Conservation (phyloP, 495 filamentous ascomycete genomes). For the Corynascus novoguineensis region DNA sequence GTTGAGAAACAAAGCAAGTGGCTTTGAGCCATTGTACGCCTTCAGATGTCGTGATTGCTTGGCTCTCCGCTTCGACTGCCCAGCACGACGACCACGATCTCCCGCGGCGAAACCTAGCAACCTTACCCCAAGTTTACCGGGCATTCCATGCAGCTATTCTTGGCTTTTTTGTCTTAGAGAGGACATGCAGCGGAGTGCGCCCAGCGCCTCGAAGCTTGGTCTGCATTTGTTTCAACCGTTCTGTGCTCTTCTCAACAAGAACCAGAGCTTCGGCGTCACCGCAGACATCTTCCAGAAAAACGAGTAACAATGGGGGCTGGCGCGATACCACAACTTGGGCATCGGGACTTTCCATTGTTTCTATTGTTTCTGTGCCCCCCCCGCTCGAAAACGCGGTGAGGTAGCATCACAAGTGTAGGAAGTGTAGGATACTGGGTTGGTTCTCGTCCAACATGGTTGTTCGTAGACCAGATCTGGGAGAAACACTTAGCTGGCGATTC, state of each 20-base stretch:
- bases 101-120: conserved; percentile 12
- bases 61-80: conserved; percentile 4
- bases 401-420: too few species aligned
- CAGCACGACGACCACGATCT: background rate
- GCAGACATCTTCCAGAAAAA: background rate
- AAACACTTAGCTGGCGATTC: too few species aligned
- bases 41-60: background rate
- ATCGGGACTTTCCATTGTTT: background rate
- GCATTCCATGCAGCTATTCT: too few species aligned
- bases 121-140: conserved; percentile 20
- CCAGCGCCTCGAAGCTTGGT: too few species aligned
- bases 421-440: too few species aligned
- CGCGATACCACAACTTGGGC: background rate
- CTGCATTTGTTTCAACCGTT: background rate
- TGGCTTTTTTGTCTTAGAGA: conserved; percentile 14
- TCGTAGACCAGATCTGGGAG: too few species aligned
- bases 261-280: background rate
- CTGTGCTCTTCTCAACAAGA: background rate
- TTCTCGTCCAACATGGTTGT: too few species aligned
- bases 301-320: background rate
- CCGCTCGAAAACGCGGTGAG: background rate
- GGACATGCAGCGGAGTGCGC: too few species aligned
- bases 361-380: background rate
- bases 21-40: background rate
- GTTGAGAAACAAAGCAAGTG: background rate